Conservation (phyloP, 1,284 basidiomycete genomes). For the Peniophora sp. region DNA sequence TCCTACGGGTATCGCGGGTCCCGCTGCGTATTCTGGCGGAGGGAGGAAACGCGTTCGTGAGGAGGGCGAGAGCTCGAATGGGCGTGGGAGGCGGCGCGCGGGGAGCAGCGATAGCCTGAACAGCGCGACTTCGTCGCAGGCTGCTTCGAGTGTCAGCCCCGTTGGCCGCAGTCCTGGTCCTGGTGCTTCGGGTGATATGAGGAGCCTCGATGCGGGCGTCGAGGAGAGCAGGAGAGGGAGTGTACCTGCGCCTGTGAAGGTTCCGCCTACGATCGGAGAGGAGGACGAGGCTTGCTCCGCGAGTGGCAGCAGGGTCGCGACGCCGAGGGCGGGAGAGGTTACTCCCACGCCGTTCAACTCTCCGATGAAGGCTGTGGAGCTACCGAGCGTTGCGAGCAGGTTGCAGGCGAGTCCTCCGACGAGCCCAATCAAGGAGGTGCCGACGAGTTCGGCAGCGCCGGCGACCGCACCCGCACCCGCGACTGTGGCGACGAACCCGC, state of each 20-base stretch:
- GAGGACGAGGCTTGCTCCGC: background rate
- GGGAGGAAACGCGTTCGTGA: slow-evolving; percentile 20
- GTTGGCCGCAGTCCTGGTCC: background rate
- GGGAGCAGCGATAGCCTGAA: slow-evolving; percentile 15
- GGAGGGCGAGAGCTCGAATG: slow-evolving; percentile 21
- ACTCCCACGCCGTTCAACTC: background rate
- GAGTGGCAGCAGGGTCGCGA: background rate
- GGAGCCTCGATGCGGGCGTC: background rate
- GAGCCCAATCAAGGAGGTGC: background rate
- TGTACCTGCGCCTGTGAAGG: background rate
- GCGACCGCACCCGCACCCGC: background rate
- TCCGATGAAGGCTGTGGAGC: background rate
- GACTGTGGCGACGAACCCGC: no score
- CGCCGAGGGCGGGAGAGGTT: background rate
- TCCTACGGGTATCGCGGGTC: slow-evolving; percentile 39
- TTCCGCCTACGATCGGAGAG: background rate
- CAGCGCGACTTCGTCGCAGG: slow-evolving; percentile 2
- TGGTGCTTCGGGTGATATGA: background rate
- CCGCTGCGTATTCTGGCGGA: slow-evolving; percentile 14
- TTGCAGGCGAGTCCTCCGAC: background rate
- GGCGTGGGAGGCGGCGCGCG: slow-evolving; percentile 15
- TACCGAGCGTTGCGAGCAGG: background rate
- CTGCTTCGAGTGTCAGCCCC: background rate
- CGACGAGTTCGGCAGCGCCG: background rate
- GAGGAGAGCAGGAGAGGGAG: background rate